These are phyloP conservation scores for Candolleomyces aberdarensis DNA, from an alignment of 768 basidiomycete species.

Conservation along the genomic window DNA sequence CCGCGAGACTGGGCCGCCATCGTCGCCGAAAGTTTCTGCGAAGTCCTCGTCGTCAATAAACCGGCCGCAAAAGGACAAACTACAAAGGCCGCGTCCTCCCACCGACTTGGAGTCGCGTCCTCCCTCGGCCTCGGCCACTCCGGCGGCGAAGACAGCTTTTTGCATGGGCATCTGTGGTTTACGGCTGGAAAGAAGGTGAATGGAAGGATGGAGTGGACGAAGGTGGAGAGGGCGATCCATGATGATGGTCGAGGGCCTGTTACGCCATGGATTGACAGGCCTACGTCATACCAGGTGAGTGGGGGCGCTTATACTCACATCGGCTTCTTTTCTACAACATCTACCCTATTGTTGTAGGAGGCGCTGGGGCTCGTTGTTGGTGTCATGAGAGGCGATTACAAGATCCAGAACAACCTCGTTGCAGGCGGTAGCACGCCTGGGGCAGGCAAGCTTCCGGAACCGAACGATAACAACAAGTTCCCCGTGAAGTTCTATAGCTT, in stretches of 20 bases:
- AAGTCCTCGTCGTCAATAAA: not conserved
- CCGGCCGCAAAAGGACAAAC: not conserved
- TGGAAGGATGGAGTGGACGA: not conserved
- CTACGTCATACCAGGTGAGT: not conserved
- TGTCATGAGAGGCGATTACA: too few relatives aligned
- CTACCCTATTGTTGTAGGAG: not conserved
- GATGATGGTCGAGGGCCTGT: not conserved
- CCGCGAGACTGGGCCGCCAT: not conserved
- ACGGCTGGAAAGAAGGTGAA: not conserved
- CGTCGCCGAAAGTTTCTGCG: not conserved
- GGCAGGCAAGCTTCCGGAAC: not conserved
- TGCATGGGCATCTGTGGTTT: not conserved
- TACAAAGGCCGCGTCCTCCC: too few relatives aligned
- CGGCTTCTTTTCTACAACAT: not conserved
- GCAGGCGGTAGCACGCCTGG: not conserved
- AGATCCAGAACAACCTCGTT: not conserved
- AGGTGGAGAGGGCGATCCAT: not conserved
- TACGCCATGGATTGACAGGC: not conserved
- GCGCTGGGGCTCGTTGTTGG: not conserved
- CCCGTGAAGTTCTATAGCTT: not conserved
- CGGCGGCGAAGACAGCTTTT: not conserved
- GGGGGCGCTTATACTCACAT: not conserved
- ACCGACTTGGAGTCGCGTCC: too few relatives aligned
- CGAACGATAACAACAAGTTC: not conserved
- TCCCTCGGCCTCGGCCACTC: too few relatives aligned